Evolutionary conservation across 1,284 basidiomycete genomes (phyloP), one percentile per base, ranked within the genome.

Genomic region (Ceratobasidium papillatum): DNA sequence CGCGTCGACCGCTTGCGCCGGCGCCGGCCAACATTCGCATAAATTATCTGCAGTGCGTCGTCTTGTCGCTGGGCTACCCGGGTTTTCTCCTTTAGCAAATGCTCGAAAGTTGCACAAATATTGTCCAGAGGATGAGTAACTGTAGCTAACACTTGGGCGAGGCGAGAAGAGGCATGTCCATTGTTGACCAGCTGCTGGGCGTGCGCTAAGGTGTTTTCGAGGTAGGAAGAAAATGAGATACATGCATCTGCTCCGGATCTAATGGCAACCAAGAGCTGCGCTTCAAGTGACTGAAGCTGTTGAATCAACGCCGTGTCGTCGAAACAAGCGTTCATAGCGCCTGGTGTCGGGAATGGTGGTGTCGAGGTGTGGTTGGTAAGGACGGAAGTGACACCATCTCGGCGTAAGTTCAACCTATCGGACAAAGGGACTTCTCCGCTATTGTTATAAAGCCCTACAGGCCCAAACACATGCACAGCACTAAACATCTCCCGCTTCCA

Each of bases 341-440:
- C 43, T 49, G 62, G 43, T 47, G 64, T 66, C 64, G 47, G n/a
- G 68, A 43, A n/a, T 7, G 41, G 25, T 61, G 56, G 56, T 72
- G 68, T 72, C 68, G 56, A 59, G 68, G 43, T 72, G 68, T 72
- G 68, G 68, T 72, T 61, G 68, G 30, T 49, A 32, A 68, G 32
- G 45, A 19, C 51, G 65, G 65, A 68, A 54, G 65, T 38, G 4
- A 34, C 30, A n/a, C 2, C 30, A 17, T n/a, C n/a, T n/a, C 22
- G 61, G 61, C 8, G n/a, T 7, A 56, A 17, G 30, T 38, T 7
- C 17, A 25, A 47, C 30, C 41, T 14, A 22, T 5, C 54, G 68
- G 25, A 71, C 68, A 71, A 71, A 71, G 56, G 68, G 61, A 49
- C 17, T 3, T 3, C 12, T 25, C 32, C 34, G 1, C 43, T 58